Percentiles rank a stretch among this genome's conserved stretches.
These are phyloP conservation scores for Sporopachydermia lactativora DNA, from an alignment of 805 yeast genomes.

Conservation along the genomic window DNA sequence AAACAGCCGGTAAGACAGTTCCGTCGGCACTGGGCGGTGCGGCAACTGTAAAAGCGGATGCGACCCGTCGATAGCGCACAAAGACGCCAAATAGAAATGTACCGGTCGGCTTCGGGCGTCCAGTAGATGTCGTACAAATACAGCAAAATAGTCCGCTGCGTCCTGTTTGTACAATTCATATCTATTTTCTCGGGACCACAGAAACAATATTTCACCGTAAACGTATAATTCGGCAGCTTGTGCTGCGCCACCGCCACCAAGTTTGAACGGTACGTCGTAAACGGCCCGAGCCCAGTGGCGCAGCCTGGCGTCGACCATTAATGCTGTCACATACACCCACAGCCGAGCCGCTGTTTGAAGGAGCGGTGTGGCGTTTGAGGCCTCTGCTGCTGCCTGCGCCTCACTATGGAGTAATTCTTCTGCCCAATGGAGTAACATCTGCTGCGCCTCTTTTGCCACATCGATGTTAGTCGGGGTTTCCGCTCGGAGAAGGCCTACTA, in stretches of 20 bases:
- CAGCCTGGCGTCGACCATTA: neutral
- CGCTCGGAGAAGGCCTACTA: no score
- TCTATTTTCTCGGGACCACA: neutral
- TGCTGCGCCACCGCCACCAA: no score
- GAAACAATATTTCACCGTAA: neutral
- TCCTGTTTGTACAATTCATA: neutral
- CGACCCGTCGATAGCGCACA: neutral
- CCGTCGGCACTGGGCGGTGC: no score
- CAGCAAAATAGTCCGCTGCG: neutral
- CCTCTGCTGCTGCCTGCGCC: no score
- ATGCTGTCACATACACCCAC: neutral
- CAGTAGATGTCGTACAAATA: neutral
- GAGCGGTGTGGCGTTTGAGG: no score
- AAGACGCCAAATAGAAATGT: neutral
- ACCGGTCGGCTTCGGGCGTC: neutral
- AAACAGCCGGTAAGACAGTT: neutral
- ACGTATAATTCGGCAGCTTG: no score
- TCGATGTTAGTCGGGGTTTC: no score
- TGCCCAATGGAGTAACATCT: no score
- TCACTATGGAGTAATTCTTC: no score
- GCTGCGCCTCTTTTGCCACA: no score
- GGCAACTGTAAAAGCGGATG: no score
- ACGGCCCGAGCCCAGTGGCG: neutral
- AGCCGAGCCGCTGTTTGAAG: no score
- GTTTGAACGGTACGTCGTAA: neutral